A percentile compares a stretch with the other conserved stretches of the same genome.
Evolutionary conservation across 2,329 filamentous ascomycete species (phyloP).

Genomic region (Aspergillus sp.): DNA sequence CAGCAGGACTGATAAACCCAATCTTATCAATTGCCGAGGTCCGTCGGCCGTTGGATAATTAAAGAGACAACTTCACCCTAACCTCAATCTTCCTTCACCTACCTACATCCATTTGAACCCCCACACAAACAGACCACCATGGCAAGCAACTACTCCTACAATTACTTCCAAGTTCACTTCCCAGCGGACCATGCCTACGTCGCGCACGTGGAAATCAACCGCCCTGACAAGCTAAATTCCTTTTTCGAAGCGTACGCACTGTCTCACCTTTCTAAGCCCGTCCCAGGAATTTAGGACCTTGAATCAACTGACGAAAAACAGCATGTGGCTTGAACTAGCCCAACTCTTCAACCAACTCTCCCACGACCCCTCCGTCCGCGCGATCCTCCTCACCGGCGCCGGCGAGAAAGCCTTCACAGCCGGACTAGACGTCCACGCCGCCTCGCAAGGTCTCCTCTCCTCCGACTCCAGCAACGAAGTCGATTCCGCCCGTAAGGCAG

Average conservation of each 20-base stretch:
- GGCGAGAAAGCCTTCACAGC: slow-evolving; percentile 83
- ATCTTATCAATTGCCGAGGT: not conserved
- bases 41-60: not conserved
- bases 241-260: slow-evolving; percentile 65
- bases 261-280: no score
- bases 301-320: slow-evolving; percentile 23
- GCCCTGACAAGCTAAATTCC: slow-evolving; percentile 82
- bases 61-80: not conserved
- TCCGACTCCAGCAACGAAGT: slow-evolving; percentile 23
- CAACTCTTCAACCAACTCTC: slow-evolving; percentile 72
- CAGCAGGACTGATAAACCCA: not conserved
- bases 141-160: slow-evolving; percentile 24
- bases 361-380: slow-evolving; percentile 68
- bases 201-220: slow-evolving; percentile 89
- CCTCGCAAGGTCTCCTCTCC: slow-evolving; percentile 54
- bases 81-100: not conserved
- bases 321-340: slow-evolving; percentile 83
- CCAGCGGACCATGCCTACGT: slow-evolving; percentile 64
- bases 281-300: not conserved
- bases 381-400: slow-evolving; percentile 75
- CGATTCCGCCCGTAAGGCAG: slow-evolving; percentile 67
- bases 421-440: slow-evolving; percentile 78
- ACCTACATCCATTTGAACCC: not conserved
- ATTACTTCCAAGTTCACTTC: slow-evolving; percentile 72
- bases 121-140: slow-evolving; percentile 15